Percentiles rank a stretch among this genome's conserved stretches.
phyloP scores from a whole-genome alignment of 2,329 filamentous ascomycete genomes.

The Ceratocystis colombiana region DNA sequence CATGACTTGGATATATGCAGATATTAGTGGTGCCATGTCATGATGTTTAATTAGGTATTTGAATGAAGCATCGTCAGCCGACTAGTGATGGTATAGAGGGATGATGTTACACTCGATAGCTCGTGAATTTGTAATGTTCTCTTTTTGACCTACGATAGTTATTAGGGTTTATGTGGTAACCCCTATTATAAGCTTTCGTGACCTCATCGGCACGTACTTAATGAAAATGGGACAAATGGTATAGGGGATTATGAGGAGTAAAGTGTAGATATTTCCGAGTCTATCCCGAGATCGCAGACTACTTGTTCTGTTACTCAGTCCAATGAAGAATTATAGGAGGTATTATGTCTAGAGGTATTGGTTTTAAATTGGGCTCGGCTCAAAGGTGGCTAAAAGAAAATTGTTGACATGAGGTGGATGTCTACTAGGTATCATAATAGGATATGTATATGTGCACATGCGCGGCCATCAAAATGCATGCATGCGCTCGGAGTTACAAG shows the following conservation, averaged over 20 bases:
- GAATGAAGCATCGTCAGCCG: too few relatives aligned
- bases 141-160: too few relatives aligned
- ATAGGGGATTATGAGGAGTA: background rate
- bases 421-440: background rate
- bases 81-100: too few relatives aligned
- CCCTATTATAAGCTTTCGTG: too few relatives aligned
- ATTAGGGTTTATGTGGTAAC: too few relatives aligned
- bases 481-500: conserved; percentile 7
- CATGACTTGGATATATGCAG: too few relatives aligned
- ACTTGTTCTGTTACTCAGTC: background rate
- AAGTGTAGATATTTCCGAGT: background rate
- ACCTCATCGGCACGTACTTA: too few relatives aligned
- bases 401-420: background rate
- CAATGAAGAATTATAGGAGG: background rate
- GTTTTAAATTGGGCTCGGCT: background rate
- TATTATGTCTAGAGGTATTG: background rate
- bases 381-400: background rate
- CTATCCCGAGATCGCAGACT: background rate
- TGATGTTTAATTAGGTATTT: too few relatives aligned
- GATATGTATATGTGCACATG: background rate
- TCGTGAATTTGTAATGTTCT: too few relatives aligned
- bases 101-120: too few relatives aligned
- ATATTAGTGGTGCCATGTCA: too few relatives aligned
- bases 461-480: background rate
- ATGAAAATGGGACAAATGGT: too few relatives aligned